Evolutionary conservation across 2,329 filamentous ascomycete genomes (phyloP), one percentile per base, ranked within the genome.

Genomic region (Sarocladiaceae sp.): DNA sequence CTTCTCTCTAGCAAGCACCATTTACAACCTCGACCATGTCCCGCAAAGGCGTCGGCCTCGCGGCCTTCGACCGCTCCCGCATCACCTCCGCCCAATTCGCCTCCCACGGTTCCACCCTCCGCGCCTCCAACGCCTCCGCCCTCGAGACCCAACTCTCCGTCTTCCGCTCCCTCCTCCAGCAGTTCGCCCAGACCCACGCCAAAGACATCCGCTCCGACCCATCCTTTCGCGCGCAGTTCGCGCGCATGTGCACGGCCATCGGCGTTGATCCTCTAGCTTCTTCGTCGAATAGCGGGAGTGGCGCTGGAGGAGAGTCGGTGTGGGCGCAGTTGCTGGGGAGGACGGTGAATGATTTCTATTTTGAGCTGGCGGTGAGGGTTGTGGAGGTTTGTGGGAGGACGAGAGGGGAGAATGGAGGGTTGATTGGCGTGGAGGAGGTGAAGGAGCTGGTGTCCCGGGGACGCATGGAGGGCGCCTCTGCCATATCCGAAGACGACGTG

Each of bases 301-400:
- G 65, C 37, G 67, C 63, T 27, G 72, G 69, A 5, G 72, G 67
- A 1, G 78, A 79, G 15, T 93, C 84, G 47, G 82, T 96, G 47
- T 97, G 93, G 91, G 85, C 88, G 7, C 90, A 96, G 69, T 79
- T 97, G 50, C 75, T 97, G 16, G 93, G 93, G 23, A 80, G 85
- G 48, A 89, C 83, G 55, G 90, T 98, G 54, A 95, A 96, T 61
- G 93, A 98, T 64, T 98, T 98, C 61, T 98, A 97, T 68, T 97
- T 97, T 64, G 91, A 95, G 69, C 80, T 98, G 35, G 93, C 89
- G 1, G 91, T 97, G n/a, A 78, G 88, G 41, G 86, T 97, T 1
- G 93, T 98, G 5, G 91, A 97, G 64, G 81, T 96, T 6, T 98
- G 93, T 60, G 76, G 88, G 5, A 80, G 83, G 43, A 96, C 89